Conservation (phyloP, 140 eudicot species). For the Erigeron philadelphicus region DNA sequence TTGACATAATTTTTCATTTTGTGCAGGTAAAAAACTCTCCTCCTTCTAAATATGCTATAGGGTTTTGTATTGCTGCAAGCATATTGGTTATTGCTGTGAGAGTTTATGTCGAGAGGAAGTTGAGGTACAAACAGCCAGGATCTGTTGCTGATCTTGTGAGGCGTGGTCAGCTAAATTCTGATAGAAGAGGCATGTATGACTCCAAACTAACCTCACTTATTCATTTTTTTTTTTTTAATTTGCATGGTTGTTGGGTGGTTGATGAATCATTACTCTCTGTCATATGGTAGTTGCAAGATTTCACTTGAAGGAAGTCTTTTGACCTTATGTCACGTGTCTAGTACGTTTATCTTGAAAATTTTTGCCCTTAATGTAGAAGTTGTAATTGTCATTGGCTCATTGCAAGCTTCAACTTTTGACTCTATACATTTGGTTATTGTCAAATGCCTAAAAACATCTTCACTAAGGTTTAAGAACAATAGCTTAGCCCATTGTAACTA, state of each 20-base stretch:
- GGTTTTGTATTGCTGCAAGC: constrained; percentile 46
- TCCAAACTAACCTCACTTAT: constrained; percentile 24
- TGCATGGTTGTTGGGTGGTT: background rate
- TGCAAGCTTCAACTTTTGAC: constrained; percentile 8
- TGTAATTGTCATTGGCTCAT: background rate
- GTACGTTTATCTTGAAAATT: background rate
- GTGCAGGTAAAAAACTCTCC: constrained; percentile 47
- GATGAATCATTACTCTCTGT: background rate
- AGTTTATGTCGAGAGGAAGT: constrained; percentile 39
- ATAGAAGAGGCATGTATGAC: constrained; percentile 99
- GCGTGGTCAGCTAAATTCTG: constrained; percentile 97
- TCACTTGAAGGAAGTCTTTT: constrained; percentile 4
- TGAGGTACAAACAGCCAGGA: constrained; percentile 55
- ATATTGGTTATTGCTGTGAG: constrained; percentile 52
- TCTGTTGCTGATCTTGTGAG: constrained; percentile 98
- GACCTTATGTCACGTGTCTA: background rate
- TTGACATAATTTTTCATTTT: background rate
- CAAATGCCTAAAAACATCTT: background rate
- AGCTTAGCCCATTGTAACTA: background rate
- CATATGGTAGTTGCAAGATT: background rate
- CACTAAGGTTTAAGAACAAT: background rate
- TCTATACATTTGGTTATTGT: too few relatives aligned
- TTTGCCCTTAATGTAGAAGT: background rate
- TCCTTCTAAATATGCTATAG: constrained; percentile 39
- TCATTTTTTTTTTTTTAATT: background rate